phyloP scores from a whole-genome alignment of 495 filamentous ascomycete genomes.

The Hypoxylon perforatum region DNA sequence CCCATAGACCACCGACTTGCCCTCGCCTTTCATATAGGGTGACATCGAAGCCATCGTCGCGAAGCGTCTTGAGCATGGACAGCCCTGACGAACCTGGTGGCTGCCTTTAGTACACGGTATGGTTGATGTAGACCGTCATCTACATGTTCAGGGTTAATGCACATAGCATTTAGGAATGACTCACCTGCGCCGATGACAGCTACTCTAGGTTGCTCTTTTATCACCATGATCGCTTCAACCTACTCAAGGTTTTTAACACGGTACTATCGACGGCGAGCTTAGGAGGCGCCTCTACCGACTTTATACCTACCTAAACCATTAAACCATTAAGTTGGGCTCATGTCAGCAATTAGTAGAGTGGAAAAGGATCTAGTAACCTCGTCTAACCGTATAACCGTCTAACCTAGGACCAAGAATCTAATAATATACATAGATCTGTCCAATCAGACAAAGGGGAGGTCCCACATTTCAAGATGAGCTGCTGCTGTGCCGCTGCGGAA shows the following conservation, averaged over 20 bases:
- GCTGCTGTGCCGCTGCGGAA: too few relatives aligned
- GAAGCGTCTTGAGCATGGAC: conserved; percentile 50
- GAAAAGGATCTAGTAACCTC: too few relatives aligned
- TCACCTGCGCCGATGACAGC: conserved; percentile 50
- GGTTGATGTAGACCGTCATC: neutral
- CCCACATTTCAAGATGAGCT: too few relatives aligned
- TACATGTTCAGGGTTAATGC: neutral
- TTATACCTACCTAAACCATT: too few relatives aligned
- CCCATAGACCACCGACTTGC: conserved; percentile 53
- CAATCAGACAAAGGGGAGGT: too few relatives aligned
- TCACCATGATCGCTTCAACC: neutral
- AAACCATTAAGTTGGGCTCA: too few relatives aligned
- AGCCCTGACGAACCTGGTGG: conserved; percentile 47
- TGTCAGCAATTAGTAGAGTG: too few relatives aligned
- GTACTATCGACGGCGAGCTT: neutral
- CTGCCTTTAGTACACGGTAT: conserved; percentile 22
- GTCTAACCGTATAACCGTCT: too few relatives aligned
- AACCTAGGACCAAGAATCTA: too few relatives aligned
- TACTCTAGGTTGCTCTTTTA: conserved; percentile 34
- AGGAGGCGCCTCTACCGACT: neutral
- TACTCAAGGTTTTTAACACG: neutral
- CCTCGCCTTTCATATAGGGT: conserved; percentile 49
- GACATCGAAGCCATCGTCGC: conserved; percentile 52
- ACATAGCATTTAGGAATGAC: too few relatives aligned
- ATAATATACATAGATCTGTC: too few relatives aligned